A percentile compares a stretch with the other conserved stretches of the same genome.
Conservation (phyloP, 352 stramenopile genomes). For the Phytopythium aichiense region DNA sequence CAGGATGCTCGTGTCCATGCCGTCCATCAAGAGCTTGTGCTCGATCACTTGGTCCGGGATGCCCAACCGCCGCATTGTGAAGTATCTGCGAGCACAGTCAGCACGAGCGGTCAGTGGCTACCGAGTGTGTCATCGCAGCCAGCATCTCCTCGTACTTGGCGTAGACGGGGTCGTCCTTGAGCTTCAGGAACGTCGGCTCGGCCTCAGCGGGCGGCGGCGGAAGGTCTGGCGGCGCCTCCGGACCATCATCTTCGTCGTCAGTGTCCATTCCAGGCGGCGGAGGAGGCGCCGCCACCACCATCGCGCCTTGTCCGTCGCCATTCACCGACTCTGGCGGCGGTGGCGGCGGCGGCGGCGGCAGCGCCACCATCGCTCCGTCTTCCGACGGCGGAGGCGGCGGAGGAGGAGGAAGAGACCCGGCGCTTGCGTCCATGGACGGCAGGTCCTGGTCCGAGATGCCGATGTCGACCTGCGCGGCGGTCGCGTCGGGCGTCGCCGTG, state of each 20-base stretch:
- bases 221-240: not conserved
- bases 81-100: conserved; percentile 38
- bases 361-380: conserved; percentile 16
- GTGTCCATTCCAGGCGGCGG: conserved; percentile 27
- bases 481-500: conserved; percentile 2
- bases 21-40: conserved; percentile 81
- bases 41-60: conserved; percentile 71
- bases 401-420: conserved; percentile 22
- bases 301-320: not conserved
- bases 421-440: conserved; percentile 36
- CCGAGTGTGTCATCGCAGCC: too few relatives aligned
- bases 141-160: conserved; percentile 37
- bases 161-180: conserved; percentile 80
- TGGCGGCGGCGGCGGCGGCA: conserved; percentile 47
- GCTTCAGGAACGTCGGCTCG: conserved; percentile 51
- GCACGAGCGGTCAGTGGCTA: not conserved
- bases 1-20: conserved; percentile 57
- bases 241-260: conserved; percentile 16
- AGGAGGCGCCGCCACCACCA: conserved; percentile 23
- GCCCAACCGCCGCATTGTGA: conserved; percentile 73
- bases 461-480: conserved; percentile 30
- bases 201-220: conserved; percentile 9
- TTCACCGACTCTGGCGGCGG: conserved; percentile 19
- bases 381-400: conserved; percentile 16
- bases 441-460: conserved; percentile 68